phyloP scores from a whole-genome alignment of 78 protist species.

The Dictyostelium purpureum region DNA sequence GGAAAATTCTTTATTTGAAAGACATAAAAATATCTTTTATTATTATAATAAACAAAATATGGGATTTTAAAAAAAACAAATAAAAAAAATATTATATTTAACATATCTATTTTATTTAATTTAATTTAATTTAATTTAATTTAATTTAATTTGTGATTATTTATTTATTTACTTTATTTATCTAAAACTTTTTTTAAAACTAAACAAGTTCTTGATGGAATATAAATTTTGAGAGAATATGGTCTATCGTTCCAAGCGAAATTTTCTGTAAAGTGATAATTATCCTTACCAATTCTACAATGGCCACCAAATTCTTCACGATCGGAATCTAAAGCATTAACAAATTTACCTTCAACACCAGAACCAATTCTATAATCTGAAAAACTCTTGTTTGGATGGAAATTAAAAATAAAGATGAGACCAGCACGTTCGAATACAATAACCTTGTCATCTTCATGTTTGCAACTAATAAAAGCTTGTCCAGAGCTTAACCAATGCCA shows the following conservation, averaged over 20 bases:
- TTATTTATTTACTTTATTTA: not conserved
- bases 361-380: conserved; percentile 85
- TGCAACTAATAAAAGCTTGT: conserved; percentile 74
- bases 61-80: too few relatives aligned
- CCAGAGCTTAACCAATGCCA: conserved; percentile 48
- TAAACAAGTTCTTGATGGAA: conserved; percentile 75
- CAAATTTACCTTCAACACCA: conserved; percentile 46
- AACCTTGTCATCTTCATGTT: conserved; percentile 91
- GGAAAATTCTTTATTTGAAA: too few relatives aligned
- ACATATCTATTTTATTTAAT: too few relatives aligned
- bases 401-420: conserved; percentile 89
- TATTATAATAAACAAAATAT: too few relatives aligned
- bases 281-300: not conserved
- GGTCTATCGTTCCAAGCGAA: conserved; percentile 59
- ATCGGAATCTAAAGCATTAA: conserved; percentile 56
- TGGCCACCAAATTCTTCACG: conserved; percentile 77
- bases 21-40: too few relatives aligned
- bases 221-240: conserved; percentile 55
- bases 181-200: conserved; percentile 44
- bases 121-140: not conserved
- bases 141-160: not conserved
- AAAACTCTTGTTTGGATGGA: conserved; percentile 85
- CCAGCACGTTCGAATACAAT: conserved; percentile 89
- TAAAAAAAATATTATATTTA: too few relatives aligned
- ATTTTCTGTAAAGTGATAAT: conserved; percentile 28